Conservation (phyloP, 106 monocot species). For the Dendrobium huoshanense region DNA sequence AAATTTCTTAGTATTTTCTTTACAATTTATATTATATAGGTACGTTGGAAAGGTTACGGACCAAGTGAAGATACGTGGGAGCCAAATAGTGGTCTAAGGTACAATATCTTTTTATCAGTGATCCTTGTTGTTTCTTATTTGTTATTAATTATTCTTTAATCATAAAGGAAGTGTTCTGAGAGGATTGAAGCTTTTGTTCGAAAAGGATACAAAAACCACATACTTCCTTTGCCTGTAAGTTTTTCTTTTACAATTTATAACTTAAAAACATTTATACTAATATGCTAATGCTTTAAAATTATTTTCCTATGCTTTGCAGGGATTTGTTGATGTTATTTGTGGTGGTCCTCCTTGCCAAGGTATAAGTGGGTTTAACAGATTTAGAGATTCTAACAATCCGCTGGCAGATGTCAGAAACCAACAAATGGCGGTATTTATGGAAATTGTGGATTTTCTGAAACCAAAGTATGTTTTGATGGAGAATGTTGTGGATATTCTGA, state of each 20-base stretch:
- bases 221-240: constrained; percentile 58
- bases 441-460: constrained; percentile 66
- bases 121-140: background rate
- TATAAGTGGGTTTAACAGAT: constrained; percentile 80
- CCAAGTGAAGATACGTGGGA: constrained; percentile 57
- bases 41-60: constrained; percentile 63
- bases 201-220: constrained; percentile 20
- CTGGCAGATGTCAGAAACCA: constrained; percentile 61
- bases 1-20: background rate
- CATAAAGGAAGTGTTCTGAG: constrained; percentile 38
- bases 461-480: constrained; percentile 92
- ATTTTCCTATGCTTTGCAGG: constrained; percentile 22
- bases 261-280: background rate
- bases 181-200: constrained; percentile 37
- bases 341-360: constrained; percentile 98
- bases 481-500: constrained; percentile 89
- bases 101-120: background rate
- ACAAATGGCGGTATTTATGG: constrained; percentile 75
- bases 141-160: background rate
- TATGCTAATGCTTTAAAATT: background rate
- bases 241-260: background rate
- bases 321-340: constrained; percentile 78
- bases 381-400: constrained; percentile 50
- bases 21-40: constrained; percentile 19
- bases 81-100: constrained; percentile 37